phyloP scores from a whole-genome alignment of 2,329 filamentous ascomycete species.

The Colletotrichum gigasporum region DNA sequence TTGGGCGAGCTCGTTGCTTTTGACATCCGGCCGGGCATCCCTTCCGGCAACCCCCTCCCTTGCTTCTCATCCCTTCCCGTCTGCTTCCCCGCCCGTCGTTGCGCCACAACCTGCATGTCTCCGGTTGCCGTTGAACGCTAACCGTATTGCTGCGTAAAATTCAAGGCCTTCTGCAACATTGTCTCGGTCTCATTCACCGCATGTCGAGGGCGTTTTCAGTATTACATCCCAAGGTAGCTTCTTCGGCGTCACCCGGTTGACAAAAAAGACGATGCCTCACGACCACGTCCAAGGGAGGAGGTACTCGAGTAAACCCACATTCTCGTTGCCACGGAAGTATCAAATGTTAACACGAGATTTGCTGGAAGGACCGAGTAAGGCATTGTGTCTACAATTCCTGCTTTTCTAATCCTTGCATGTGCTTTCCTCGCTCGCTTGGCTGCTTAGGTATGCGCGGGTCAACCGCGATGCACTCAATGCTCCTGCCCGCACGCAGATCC shows the following conservation, averaged over 20 bases:
- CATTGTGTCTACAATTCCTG: too few species aligned
- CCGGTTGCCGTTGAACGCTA: not conserved
- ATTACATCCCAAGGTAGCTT: not conserved
- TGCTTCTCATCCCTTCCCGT: not conserved
- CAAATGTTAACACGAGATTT: too few species aligned
- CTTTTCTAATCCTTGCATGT: too few species aligned
- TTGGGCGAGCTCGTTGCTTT: not conserved
- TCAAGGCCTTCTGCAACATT: not conserved
- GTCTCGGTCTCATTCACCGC: not conserved
- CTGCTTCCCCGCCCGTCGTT: not conserved
- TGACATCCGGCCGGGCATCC: not conserved
- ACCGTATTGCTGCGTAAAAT: not conserved
- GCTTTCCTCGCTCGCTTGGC: too few species aligned
- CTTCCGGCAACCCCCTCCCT: not conserved
- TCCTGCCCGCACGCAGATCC: not conserved
- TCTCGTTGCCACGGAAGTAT: too few species aligned
- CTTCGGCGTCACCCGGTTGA: too few species aligned
- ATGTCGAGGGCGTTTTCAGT: not conserved
- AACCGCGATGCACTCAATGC: not conserved
- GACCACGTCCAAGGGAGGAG: too few species aligned
- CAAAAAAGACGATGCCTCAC: too few species aligned
- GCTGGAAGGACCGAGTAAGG: too few species aligned
- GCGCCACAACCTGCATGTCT: conserved; percentile 11
- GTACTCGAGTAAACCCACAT: too few species aligned
- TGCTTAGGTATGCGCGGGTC: too few species aligned